Base-by-base conservation (phyloP, 2,329 filamentous ascomycete species). In the Orbilia brochopaga region DNA sequence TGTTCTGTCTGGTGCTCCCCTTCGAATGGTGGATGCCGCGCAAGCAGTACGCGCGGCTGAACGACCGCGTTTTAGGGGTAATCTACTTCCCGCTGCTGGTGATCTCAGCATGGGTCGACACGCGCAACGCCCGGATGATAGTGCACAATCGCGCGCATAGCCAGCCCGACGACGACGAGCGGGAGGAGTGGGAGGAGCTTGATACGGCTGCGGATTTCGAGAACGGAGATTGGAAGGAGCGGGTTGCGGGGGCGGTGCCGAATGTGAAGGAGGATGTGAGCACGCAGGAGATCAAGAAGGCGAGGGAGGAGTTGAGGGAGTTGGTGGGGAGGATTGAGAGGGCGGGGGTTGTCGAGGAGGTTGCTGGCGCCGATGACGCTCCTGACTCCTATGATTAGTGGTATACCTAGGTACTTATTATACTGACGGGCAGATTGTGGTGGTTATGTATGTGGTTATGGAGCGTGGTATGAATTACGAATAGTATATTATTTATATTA, bases 11-110 rank as follows among this genome's bases (percentile, higher is more conserved):
- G 1, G 85, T 90, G 42, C 78, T 95, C 0, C 90, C 90, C 0
- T 88, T 96, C 59, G 94, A 97, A 82, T 99, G 94, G 94, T 99
- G 93, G 94, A 84, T 99, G 83, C 81, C 86, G n/a, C 85, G 86
- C 73, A 77, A 82, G 5, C 80, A 80, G 1, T 99, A 97, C 78
- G 89, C 92, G 75, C 84, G 85, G 35, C 81, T 97, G 61, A 99
- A 99, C 79, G 90, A 97, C 79, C 83, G 86, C 60, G 87, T 97
- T 76, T 97, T 97, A 59, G 50, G 54, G 27, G 54, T 70, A 15
- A 64, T 59, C 46, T 70, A 70, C 40, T 40, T 64, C 24, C 66
- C 66, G 10, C 59, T 70, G 53, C 59, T 70, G 54, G 55, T 70
- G 48, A 24, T 63, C 30, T 70, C 66, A 37, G 66, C 66, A 3